Conservation (phyloP, 495 filamentous ascomycete genomes). For the Pyronema omphalodes region DNA sequence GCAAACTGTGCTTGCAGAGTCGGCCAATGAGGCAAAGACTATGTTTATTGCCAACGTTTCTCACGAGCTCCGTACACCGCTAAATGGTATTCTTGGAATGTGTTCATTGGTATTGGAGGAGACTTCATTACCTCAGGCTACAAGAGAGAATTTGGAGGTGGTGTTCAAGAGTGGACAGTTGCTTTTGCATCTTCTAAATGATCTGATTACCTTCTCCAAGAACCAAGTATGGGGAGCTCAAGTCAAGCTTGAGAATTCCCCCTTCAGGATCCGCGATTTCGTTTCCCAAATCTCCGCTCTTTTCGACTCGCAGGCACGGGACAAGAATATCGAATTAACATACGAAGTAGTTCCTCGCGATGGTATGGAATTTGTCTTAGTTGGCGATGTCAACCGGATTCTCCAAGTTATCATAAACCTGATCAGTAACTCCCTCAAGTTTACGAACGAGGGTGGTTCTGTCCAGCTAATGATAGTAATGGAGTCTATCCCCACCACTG, state of each 20-base stretch:
- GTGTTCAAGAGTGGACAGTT: conserved; percentile 86
- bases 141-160: conserved; percentile 53
- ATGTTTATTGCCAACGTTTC: conserved; percentile 8
- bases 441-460: conserved; percentile 1
- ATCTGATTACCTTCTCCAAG: conserved; percentile 79
- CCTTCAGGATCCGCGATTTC: conserved; percentile 60
- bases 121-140: conserved; percentile 53
- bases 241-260: conserved; percentile 56
- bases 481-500: neutral
- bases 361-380: conserved; percentile 6
- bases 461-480: conserved; percentile 3
- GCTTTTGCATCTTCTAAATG: conserved; percentile 66
- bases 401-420: conserved; percentile 6
- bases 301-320: conserved; percentile 74
- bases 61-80: conserved; percentile 7
- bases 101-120: conserved; percentile 73
- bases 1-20: conserved; percentile 78
- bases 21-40: conserved; percentile 9
- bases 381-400: conserved; percentile 5
- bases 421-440: conserved; percentile 5
- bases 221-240: conserved; percentile 75
- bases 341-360: conserved; percentile 3
- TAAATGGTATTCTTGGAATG: conserved; percentile 6
- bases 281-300: conserved; percentile 62
- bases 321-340: conserved; percentile 49